Conservation (phyloP, 2,329 filamentous ascomycete genomes). For the Cladophialophora bantiana region DNA sequence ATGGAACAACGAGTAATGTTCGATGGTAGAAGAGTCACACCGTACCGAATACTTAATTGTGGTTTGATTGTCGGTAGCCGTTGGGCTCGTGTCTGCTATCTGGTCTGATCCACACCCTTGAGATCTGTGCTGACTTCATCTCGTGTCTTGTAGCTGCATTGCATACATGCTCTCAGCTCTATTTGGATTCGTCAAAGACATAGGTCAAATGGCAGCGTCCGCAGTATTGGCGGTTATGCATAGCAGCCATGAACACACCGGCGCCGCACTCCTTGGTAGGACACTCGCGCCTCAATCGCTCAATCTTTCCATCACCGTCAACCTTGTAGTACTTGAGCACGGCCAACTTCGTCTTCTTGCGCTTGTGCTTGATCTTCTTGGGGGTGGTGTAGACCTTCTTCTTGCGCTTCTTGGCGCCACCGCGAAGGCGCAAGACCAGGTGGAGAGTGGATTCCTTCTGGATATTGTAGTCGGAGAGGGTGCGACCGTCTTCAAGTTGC, state of each 20-base stretch:
- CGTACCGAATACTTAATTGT: background rate
- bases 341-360: slow-evolving; percentile 99
- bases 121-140: background rate
- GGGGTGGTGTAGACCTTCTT: slow-evolving; percentile 99
- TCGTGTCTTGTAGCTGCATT: background rate
- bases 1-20: background rate
- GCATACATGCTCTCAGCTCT: slow-evolving; percentile 5
- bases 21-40: background rate
- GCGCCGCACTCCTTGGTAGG: slow-evolving; percentile 95
- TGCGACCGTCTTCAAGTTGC: slow-evolving; percentile 99
- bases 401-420: slow-evolving; percentile 99
- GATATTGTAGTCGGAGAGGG: slow-evolving; percentile 99
- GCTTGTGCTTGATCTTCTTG: slow-evolving; percentile 99
- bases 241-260: slow-evolving; percentile 99
- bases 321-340: slow-evolving; percentile 99
- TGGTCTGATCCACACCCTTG: background rate
- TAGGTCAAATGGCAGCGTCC: slow-evolving; percentile 60
- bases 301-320: slow-evolving; percentile 98
- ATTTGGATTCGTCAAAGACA: slow-evolving; percentile 43
- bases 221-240: slow-evolving; percentile 99
- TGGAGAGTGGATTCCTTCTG: slow-evolving; percentile 99
- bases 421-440: slow-evolving; percentile 96
- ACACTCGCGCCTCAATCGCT: slow-evolving; percentile 98
- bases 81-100: slow-evolving; percentile 4
- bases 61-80: background rate